These are phyloP conservation scores for Globisporangium irregulare DNA, from an alignment of 352 stramenopile genomes.

Conservation along the genomic window DNA sequence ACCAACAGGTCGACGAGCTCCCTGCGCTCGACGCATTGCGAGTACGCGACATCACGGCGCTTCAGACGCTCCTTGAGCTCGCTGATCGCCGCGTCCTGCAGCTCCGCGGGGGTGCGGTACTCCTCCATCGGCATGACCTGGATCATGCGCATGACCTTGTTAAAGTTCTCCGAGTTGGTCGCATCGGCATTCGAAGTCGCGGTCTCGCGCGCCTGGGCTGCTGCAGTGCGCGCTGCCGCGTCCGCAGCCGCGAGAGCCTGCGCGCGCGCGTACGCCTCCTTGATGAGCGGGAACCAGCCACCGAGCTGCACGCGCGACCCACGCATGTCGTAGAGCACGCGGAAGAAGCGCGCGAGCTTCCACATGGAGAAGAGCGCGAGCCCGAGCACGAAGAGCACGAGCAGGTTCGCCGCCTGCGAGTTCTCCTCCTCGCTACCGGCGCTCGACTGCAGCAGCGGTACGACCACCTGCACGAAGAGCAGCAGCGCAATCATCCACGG, in stretches of 20 bases:
- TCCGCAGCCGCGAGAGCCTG: conserved; percentile 29
- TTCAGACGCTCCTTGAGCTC: conserved; percentile 77
- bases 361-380: conserved; percentile 53
- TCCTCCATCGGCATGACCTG: conserved; percentile 82
- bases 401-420: conserved; percentile 49
- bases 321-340: conserved; percentile 43
- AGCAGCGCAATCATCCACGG: conserved; percentile 77
- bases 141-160: conserved; percentile 70
- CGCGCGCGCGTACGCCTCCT: conserved; percentile 43
- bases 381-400: conserved; percentile 52
- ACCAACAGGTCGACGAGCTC: conserved; percentile 74
- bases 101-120: conserved; percentile 59
- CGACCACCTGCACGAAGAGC: conserved; percentile 74
- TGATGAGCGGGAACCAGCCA: conserved; percentile 53
- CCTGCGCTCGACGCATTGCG: conserved; percentile 59
- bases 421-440: conserved; percentile 45
- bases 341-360: conserved; percentile 56
- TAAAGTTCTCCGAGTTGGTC: conserved; percentile 57
- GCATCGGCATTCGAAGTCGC: conserved; percentile 12
- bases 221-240: conserved; percentile 32
- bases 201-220: conserved; percentile 33
- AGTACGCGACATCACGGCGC: conserved; percentile 58
- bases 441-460: conserved; percentile 72
- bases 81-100: conserved; percentile 45
- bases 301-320: conserved; percentile 16